Base-by-base conservation (phyloP, 345 rosid species). In the Kernera saxatilis region DNA sequence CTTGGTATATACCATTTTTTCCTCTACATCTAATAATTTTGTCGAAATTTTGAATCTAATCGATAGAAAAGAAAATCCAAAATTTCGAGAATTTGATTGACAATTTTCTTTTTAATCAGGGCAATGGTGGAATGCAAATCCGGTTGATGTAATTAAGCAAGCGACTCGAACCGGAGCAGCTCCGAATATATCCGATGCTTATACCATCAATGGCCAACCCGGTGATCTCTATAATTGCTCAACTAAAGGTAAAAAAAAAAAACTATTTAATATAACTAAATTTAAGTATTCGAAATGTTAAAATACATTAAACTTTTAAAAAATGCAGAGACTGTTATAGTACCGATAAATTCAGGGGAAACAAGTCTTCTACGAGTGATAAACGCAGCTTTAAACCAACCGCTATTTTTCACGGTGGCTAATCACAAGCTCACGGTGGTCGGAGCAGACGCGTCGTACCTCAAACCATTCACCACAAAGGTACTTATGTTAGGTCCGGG, bases 61-160 rank as follows among this genome's bases (percentile, higher is more conserved):
- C 43, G 43, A 32, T 3, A 19, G n/a, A n/a, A 2, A 10, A 5
- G 26, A 15, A 10, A 27, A 30, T 1, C 37, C 15, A 17, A 43
- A 51, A 14, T 3, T 23, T 45, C 13, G 14, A 50, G 44, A 41
- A 56, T 15, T 56, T 41, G 13, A 72, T n/a, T 29, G 19, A 17
- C 5, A 8, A 60, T 43, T 62, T 52, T 40, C 40, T 54, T 15
- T 26, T 10, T 0, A 22, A 26, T 40, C 23, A 93, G 99, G 97
- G 15, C 96, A 93, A 84, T 93, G 98, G 98, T 93, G 98, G 98
- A 81, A 89, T 64, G 86, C 81, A 5, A 82, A 93, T 71, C 98
- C 98, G 5, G 67, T 85, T 1, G 97, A 93, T 68, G 96, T 93
- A 25, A 76, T 85, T 21, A 85, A 85, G 29, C 78, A 84, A 60